Percentiles rank a stretch among this genome's conserved stretches.
Conservation (phyloP, 148 eudicot species). For the Chenopodium quinoa region DNA sequence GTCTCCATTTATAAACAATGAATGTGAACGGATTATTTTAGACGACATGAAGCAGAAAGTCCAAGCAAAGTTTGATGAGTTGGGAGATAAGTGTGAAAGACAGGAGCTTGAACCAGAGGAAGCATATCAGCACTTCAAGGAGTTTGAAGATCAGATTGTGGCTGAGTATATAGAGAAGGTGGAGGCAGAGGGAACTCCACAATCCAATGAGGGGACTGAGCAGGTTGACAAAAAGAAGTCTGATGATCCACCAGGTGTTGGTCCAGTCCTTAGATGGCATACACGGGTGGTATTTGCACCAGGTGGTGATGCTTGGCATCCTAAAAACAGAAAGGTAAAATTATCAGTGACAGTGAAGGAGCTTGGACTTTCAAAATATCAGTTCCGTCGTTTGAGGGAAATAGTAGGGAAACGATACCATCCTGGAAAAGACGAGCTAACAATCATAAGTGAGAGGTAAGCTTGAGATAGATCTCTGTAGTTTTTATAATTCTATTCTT, state of each 20-base stretch:
- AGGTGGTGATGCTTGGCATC: slow-evolving; percentile 98
- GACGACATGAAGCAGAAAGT: slow-evolving; percentile 78
- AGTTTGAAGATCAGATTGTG: slow-evolving; percentile 80
- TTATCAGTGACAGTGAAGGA: slow-evolving; percentile 86
- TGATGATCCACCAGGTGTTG: slow-evolving; percentile 89
- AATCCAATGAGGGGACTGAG: slow-evolving; percentile 44
- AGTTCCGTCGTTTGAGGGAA: slow-evolving; percentile 74
- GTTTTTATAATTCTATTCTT: neutral
- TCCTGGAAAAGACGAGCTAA: slow-evolving; percentile 84
- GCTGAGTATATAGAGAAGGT: slow-evolving; percentile 51
- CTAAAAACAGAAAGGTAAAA: slow-evolving; percentile 91
- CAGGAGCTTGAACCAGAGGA: slow-evolving; percentile 66
- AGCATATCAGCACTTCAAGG: slow-evolving; percentile 71
- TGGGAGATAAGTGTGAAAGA: slow-evolving; percentile 65
- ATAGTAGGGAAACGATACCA: slow-evolving; percentile 84
- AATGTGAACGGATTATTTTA: slow-evolving; percentile 27
- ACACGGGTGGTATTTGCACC: slow-evolving; percentile 71
- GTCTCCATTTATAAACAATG: neutral
- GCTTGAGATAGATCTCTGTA: neutral
- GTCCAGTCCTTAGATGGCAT: slow-evolving; percentile 90
- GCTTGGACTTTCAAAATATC: slow-evolving; percentile 84
- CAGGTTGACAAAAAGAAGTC: slow-evolving; percentile 37
- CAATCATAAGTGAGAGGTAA: slow-evolving; percentile 94
- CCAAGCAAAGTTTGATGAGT: slow-evolving; percentile 66
- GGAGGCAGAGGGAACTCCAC: slow-evolving; percentile 54